Evolutionary conservation across 2,329 filamentous ascomycete species (phyloP), one percentile per base, ranked within the genome.

Genomic region (Aspergillus latus): DNA sequence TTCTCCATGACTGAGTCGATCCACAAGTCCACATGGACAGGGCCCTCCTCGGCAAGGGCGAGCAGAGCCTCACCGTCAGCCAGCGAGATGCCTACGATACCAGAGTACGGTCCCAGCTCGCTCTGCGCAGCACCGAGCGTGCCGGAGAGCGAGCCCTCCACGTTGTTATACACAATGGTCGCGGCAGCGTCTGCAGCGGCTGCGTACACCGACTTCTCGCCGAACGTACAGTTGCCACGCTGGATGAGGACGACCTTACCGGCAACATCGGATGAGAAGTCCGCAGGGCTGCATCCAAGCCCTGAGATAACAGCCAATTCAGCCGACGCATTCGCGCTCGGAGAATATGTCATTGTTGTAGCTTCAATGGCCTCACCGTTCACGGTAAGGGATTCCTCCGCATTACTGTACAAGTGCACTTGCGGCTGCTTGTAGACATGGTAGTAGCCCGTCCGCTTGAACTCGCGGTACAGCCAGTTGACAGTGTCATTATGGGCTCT

Each of bases 91-190:
- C 86, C 86, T 60, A 91, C 86, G 0, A 86, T 89, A 1, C 88
- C 78, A 29, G 76, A 72, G 0, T 76, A 83, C 47, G 0, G 65
- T 66, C 2, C 74, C 71, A 21, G 75, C 74, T 85, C 65, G 3
- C 80, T 76, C 11, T 59, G 57, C 0, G 87, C 86, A 0, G 76
- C 78, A 5, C 86, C 88, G 3, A 93, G 78, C 1, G 88, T 92
- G 28, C 88, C 89, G 46, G 82, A 80, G 0, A 90, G 74, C 2
- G 74, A 71, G 2, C 84, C 88, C 1, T 81, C 73, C 2, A 85
- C 84, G 63, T 86, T 87, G 77, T 92, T 91, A 75, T 89, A 92
- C 48, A 93, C 79, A 10, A 93, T 75, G 1, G 87, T 88, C 2
- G 86, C 89, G 3, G 84, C 70, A 4, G 90, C 90, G n/a, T 89